Base-by-base conservation (phyloP, 192 early-diverging fungal species). In the Diversispora epigaea region DNA sequence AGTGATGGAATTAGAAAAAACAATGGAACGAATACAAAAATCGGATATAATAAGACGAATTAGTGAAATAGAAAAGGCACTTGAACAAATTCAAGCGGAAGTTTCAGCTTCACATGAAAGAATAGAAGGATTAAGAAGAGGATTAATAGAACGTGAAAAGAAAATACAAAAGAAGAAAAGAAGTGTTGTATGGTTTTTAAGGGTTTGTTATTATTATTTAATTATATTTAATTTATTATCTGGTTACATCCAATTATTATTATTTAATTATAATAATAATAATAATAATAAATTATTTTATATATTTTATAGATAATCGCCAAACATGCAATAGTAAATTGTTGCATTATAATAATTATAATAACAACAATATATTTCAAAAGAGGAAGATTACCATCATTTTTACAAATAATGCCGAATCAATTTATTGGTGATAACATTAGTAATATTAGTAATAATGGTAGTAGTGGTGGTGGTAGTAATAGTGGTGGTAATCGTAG, bases 101-200 rank as follows among this genome's bases (percentile, higher is more conserved):
- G 68, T 70, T 40, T n/a, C 68, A 17, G 68, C 68, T 40, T 70
- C 68, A 56, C 47, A 70, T 32, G 68, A 70, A 55, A n/a, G 50
- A 7, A 55, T 55, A 39, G 68, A 70, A 55, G 32, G 19, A 32
- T 56, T 70, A 41, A 21, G 50, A 40, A 50, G 47, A 68, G 66
- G 55, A 8, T 50, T 55, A 32, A 55, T 39, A 10, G 66, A 68
- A 68, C n/a, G 32, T 22, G 66, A 47, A 50, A 22, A 68, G 25
- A 70, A 56, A 5, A 70, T 55, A 55, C 25, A 52, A 22, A 21
- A 55, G 0, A 44, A 17, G 22, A 68, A 68, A 21, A 11, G 32
- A 49, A 70, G 45, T 50, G 52, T 47, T 47, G 32, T 15, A n/a
- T 70, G 68, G 68, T 55, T 70, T 9, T n/a, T 70, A 12, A 70